Evolutionary conservation across 164 flowering plant species (phyloP), one percentile per base, ranked within the genome.

Genomic region (Nymphaea colorata): DNA sequence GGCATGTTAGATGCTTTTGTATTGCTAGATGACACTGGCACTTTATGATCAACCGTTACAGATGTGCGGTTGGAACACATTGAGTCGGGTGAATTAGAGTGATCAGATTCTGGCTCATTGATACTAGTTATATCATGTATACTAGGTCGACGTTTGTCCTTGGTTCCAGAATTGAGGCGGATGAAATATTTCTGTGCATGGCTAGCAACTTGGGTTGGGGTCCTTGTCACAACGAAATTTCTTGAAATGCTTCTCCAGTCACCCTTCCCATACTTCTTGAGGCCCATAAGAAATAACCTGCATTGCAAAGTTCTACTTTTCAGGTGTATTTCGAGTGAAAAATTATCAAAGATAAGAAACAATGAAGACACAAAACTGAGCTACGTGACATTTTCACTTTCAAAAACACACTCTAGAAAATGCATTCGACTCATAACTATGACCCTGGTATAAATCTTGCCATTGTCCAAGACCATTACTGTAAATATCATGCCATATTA

Each of bases 221-320:
- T 72, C 64, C 70, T 72, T 2, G 76, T 68, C 53, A 12, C 11
- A 44, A 78, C 80, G 42, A 8, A 72, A 66, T 67, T 18, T 68
- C 74, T 65, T 1, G 78, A 72, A 36, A 78, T 78, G 66, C 63
- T 72, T 68, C 65, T 75, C 76, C 80, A 78, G n/a, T 75, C 78
- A 1, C 78, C 78, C 55, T 70, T 78, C 11, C 80, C 78, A 51
- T 68, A 68, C 43, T 61, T 68, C 1, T 61, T 17, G 41, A 78
- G 57, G 6, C 78, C 80, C 70, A 42, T 3, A 15, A 78, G 69
- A 53, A 77, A 77, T 68, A 77, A 67, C 62, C 77, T 77, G 66
- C 10, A 44, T 15, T 47, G 5, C 36, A 25, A 25, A 25, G 36
- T 25, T 25, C 36, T 25, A 25, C 36, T 25, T 25, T 25, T 44